Evolutionary conservation across 2,329 filamentous ascomycete genomes (phyloP).

Genomic region (Stagonosporopsis tanaceti): DNA sequence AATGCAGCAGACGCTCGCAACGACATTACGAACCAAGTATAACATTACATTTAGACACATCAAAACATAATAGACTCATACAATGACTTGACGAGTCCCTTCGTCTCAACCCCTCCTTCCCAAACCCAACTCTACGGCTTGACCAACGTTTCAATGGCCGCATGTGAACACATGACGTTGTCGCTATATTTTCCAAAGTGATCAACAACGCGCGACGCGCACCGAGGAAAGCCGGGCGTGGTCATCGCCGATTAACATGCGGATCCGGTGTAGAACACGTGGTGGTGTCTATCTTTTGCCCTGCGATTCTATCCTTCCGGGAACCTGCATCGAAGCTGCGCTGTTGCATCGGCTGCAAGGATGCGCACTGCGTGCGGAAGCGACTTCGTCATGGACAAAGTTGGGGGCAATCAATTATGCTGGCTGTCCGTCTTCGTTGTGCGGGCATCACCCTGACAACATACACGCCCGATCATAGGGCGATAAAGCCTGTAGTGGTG

Average conservation of each 20-base stretch:
- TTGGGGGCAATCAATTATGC: background rate
- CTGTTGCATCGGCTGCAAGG: constrained; percentile 1
- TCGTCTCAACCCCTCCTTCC: background rate
- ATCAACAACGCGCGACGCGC: constrained; percentile 10
- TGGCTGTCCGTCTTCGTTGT: background rate
- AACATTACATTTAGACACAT: constrained; percentile 6
- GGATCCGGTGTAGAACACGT: constrained; percentile 17
- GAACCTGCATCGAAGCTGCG: constrained; percentile 14
- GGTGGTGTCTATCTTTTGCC: constrained; percentile 10
- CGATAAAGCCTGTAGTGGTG: background rate
- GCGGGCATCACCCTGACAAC: background rate
- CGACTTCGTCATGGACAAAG: background rate
- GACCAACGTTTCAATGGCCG: background rate
- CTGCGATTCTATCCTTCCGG: constrained; percentile 18
- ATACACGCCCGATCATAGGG: background rate
- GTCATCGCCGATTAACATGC: constrained; percentile 12
- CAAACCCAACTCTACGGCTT: background rate
- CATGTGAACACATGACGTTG: constrained; percentile 15
- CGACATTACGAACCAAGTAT: constrained; percentile 9
- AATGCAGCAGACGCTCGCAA: constrained; percentile 21
- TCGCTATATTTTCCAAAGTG: background rate
- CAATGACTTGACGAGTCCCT: background rate
- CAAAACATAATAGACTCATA: constrained; percentile 14
- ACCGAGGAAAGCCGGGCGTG: background rate
- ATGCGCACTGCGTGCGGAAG: background rate